Conservation (phyloP, 805 yeast species). For the Lipomyces sp. region DNA sequence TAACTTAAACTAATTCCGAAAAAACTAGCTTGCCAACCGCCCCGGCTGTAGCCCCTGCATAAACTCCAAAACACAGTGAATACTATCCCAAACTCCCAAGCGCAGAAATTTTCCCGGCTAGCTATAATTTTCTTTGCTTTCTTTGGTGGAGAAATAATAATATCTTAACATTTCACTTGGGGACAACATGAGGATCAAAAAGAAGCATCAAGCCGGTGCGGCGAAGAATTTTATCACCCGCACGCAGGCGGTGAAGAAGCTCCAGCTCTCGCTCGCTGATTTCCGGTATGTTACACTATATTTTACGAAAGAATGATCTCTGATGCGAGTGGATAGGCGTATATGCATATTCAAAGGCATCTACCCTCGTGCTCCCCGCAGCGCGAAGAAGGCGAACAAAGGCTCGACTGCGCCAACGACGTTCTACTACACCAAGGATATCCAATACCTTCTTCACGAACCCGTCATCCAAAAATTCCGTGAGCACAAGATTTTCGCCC, state of each 20-base stretch:
- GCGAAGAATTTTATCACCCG: conserved; percentile 92
- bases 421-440: conserved; percentile 91
- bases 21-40: no score
- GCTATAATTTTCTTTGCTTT: neutral
- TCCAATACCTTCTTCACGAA: conserved; percentile 92
- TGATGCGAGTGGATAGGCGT: conserved; percentile 54
- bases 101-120: neutral
- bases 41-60: no score
- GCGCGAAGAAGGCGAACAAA: conserved; percentile 94
- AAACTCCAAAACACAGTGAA: no score
- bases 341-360: conserved; percentile 97
- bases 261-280: conserved; percentile 93
- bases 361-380: conserved; percentile 94
- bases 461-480: conserved; percentile 90
- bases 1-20: no score
- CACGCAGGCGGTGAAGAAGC: conserved; percentile 88
- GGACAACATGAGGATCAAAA: conserved; percentile 60
- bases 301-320: neutral
- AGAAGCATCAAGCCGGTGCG: conserved; percentile 81
- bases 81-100: no score
- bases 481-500: conserved; percentile 93
- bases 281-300: conserved; percentile 52
- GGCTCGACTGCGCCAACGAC: conserved; percentile 98
- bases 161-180: no score
- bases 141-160: neutral